These are phyloP conservation scores for Tagetes patula DNA, from an alignment of 129 eudicot species.

Conservation along the genomic window DNA sequence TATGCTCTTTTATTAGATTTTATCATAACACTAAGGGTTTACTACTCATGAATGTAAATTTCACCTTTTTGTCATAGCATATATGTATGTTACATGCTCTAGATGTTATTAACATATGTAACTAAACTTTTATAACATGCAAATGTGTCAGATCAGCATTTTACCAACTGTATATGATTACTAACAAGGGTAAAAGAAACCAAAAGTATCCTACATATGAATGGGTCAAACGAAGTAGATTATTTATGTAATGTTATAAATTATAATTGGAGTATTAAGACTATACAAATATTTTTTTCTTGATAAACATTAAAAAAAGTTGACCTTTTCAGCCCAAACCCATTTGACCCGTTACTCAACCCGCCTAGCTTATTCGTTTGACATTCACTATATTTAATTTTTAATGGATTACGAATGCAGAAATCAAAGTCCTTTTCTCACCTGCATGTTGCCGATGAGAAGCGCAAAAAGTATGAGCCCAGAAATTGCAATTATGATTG, in stretches of 20 bases:
- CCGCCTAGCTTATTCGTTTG: not conserved
- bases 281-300: no score
- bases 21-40: not conserved
- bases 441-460: slow-evolving; percentile 98
- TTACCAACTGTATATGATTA: no score
- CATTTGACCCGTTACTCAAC: slow-evolving; percentile 2
- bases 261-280: not conserved
- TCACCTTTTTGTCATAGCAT: not conserved
- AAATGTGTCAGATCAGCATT: not conserved
- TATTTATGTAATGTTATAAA: not conserved
- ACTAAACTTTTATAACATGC: not conserved
- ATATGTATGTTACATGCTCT: not conserved
- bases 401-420: not conserved
- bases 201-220: not conserved
- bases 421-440: slow-evolving; percentile 17
- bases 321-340: not conserved
- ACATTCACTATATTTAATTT: not conserved
- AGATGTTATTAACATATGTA: not conserved
- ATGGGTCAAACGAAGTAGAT: slow-evolving; percentile 1
- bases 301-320: not conserved
- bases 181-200: not conserved
- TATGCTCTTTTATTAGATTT: not conserved
- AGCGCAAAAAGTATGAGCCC: slow-evolving; percentile 96
- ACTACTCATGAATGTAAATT: not conserved
- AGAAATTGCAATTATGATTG: slow-evolving; percentile 69